Conservation (phyloP, 2,329 filamentous ascomycete genomes). For the Teratosphaeria nubilosa region DNA sequence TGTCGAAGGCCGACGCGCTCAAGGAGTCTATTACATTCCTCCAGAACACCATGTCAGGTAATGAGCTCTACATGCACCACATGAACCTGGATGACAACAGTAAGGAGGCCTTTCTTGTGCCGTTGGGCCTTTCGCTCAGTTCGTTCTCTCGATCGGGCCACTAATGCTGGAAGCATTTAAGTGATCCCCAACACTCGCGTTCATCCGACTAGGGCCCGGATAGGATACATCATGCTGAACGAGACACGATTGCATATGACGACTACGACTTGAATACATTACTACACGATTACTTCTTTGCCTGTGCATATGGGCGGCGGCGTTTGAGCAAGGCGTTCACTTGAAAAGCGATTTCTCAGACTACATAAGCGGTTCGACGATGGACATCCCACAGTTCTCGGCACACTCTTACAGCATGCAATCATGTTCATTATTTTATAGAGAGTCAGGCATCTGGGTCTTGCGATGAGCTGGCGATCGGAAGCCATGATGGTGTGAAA, state of each 20-base stretch:
- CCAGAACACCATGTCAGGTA: conserved; percentile 30
- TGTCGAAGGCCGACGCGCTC: conserved; percentile 76
- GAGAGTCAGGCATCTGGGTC: background rate
- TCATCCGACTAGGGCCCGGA: background rate
- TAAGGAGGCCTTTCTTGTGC: background rate
- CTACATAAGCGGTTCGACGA: background rate
- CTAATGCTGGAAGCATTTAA: background rate
- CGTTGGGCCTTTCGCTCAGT: background rate
- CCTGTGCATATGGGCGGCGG: background rate
- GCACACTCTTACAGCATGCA: background rate
- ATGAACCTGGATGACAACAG: background rate
- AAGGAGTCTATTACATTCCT: conserved; percentile 67
- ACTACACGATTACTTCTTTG: background rate
- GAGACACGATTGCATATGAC: background rate
- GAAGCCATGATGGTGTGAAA: background rate
- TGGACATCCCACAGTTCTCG: background rate
- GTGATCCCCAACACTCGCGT: background rate
- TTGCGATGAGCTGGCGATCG: background rate
- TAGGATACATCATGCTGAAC: background rate
- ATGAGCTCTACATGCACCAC: background rate
- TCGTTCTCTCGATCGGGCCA: background rate
- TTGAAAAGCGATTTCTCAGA: background rate
- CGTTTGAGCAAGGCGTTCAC: background rate
- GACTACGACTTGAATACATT: background rate
- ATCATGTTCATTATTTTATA: background rate